Conservation (phyloP, 2,329 filamentous ascomycete genomes). For the Pseudogymnoascus sp. region DNA sequence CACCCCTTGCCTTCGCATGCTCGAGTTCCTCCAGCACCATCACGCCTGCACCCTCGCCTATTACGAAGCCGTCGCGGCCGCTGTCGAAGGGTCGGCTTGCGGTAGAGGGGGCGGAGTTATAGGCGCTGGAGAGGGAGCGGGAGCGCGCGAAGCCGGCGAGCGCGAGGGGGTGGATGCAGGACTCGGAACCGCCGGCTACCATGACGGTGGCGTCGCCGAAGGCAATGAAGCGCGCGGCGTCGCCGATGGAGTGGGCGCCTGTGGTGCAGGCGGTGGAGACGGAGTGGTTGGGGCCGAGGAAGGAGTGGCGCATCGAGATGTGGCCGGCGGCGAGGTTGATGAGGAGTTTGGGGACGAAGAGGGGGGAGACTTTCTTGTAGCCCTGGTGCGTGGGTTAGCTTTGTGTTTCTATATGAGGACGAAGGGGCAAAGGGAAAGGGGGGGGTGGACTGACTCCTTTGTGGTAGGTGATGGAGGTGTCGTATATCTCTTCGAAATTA, state of each 20-base stretch:
- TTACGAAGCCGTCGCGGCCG: slow-evolving; percentile 75
- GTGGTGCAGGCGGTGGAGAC: slow-evolving; percentile 94
- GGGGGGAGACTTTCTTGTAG: slow-evolving; percentile 83
- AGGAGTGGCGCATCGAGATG: slow-evolving; percentile 84
- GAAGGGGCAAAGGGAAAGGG: background rate
- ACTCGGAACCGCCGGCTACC: slow-evolving; percentile 90
- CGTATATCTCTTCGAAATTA: slow-evolving; percentile 83
- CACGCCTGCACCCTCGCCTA: slow-evolving; percentile 85
- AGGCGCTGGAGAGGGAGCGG: slow-evolving; percentile 73
- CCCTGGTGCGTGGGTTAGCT: slow-evolving; percentile 44
- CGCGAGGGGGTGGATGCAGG: slow-evolving; percentile 89
- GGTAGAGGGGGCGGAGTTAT: slow-evolving; percentile 60
- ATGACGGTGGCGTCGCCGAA: slow-evolving; percentile 89
- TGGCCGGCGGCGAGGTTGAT: slow-evolving; percentile 95
- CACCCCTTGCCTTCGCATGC: slow-evolving; percentile 72
- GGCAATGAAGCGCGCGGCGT: slow-evolving; percentile 87
- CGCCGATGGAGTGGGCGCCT: slow-evolving; percentile 87
- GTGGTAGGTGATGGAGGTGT: slow-evolving; percentile 69
- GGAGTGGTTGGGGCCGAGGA: slow-evolving; percentile 85
- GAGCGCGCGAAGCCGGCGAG: slow-evolving; percentile 87
- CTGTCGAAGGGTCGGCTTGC: slow-evolving; percentile 84
- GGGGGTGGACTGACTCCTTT: slow-evolving; percentile 44
- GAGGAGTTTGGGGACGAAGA: slow-evolving; percentile 86
- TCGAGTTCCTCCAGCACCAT: slow-evolving; percentile 83
- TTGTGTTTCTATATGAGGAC: background rate